Conservation (phyloP, 805 yeast species). For the Blastobotrys mokoenaii region DNA sequence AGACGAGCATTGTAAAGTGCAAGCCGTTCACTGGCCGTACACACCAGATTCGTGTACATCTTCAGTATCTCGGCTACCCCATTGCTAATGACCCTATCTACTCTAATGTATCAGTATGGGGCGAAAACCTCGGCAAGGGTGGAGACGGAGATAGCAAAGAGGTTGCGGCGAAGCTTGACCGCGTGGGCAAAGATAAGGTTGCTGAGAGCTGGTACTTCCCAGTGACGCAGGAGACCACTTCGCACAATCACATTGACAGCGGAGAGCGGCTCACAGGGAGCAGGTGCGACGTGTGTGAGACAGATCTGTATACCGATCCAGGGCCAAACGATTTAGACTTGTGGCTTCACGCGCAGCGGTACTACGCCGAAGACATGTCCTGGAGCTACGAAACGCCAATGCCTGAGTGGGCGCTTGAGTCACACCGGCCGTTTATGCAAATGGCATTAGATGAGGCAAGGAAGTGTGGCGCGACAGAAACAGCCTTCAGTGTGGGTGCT, state of each 20-base stretch:
- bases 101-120: slow-evolving; percentile 77
- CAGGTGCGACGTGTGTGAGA: slow-evolving; percentile 56
- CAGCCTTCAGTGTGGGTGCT: slow-evolving; percentile 95
- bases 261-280: slow-evolving; percentile 64
- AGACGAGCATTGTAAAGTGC: slow-evolving; percentile 68
- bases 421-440: slow-evolving; percentile 57
- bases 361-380: slow-evolving; percentile 33
- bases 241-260: slow-evolving; percentile 14
- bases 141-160: slow-evolving; percentile 42
- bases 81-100: slow-evolving; percentile 90
- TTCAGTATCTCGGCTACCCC: slow-evolving; percentile 82
- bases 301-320: slow-evolving; percentile 76
- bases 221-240: neutral
- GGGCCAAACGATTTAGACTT: slow-evolving; percentile 78
- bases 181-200: slow-evolving; percentile 60
- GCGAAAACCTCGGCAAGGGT: slow-evolving; percentile 56
- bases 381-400: slow-evolving; percentile 73
- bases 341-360: slow-evolving; percentile 86
- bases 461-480: slow-evolving; percentile 70
- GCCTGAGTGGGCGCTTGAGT: slow-evolving; percentile 75
- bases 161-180: slow-evolving; percentile 44
- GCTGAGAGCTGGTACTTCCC: slow-evolving; percentile 60
- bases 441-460: slow-evolving; percentile 70
- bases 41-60: slow-evolving; percentile 90
- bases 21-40: slow-evolving; percentile 88